These are phyloP conservation scores for Neophaeococcomyces aloes DNA, from an alignment of 2,329 filamentous ascomycete genomes.

Conservation along the genomic window DNA sequence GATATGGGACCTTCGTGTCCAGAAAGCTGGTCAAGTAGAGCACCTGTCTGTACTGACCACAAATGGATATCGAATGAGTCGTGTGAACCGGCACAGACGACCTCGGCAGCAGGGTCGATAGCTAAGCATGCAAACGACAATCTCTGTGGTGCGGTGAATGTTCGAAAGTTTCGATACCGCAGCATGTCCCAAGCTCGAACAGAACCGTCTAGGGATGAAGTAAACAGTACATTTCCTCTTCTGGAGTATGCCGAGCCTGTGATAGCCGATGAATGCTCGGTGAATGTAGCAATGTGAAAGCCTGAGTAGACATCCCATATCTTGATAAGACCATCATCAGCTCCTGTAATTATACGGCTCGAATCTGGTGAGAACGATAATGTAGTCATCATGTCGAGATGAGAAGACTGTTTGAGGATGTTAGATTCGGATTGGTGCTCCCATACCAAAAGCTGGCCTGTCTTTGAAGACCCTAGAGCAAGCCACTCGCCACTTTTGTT, in stretches of 20 bases:
- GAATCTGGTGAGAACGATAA: constrained; percentile 90
- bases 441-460: constrained; percentile 95
- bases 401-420: constrained; percentile 93
- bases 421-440: constrained; percentile 99
- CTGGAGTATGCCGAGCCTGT: constrained; percentile 90
- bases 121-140: constrained; percentile 89
- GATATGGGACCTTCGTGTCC: constrained; percentile 93
- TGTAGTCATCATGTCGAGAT: constrained; percentile 91
- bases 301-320: constrained; percentile 96
- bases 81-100: constrained; percentile 86
- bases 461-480: constrained; percentile 87
- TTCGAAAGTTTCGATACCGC: constrained; percentile 91
- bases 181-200: constrained; percentile 93
- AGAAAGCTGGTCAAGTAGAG: constrained; percentile 78
- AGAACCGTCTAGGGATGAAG: constrained; percentile 86
- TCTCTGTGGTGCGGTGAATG: constrained; percentile 85
- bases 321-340: constrained; percentile 96
- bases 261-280: constrained; percentile 88
- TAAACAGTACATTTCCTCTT: constrained; percentile 91
- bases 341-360: constrained; percentile 81
- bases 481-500: constrained; percentile 95
- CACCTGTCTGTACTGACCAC: constrained; percentile 96
- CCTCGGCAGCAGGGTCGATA: constrained; percentile 93
- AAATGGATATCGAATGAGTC: constrained; percentile 97
- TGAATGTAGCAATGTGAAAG: constrained; percentile 97